Conservation (phyloP, 2,329 filamentous ascomycete genomes). For the Paecilomyces sp. region DNA sequence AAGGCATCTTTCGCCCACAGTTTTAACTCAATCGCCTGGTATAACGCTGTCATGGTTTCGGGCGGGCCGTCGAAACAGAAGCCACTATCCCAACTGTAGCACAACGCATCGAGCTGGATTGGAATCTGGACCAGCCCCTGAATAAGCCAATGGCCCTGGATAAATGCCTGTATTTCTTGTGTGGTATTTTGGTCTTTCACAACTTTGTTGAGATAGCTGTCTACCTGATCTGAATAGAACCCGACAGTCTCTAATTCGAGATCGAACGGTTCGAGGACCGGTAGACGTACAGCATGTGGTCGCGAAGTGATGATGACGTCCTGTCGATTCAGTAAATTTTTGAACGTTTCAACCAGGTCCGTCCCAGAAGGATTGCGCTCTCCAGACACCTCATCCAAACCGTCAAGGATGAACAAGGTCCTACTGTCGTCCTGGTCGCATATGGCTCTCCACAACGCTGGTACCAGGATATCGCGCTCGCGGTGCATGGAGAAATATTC, state of each 20-base stretch:
- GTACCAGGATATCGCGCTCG: not conserved
- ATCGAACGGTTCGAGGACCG: constrained; percentile 12
- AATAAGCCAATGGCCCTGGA: constrained; percentile 25
- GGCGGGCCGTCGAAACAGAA: constrained; percentile 3
- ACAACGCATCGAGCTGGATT: constrained; percentile 40
- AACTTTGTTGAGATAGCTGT: constrained; percentile 22
- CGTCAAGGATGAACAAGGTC: constrained; percentile 20
- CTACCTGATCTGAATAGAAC: constrained; percentile 30
- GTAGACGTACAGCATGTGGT: constrained; percentile 16
- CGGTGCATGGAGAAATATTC: not conserved
- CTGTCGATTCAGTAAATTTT: constrained; percentile 21
- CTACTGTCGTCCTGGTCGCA: not conserved
- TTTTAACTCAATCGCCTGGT: constrained; percentile 9
- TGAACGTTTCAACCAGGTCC: constrained; percentile 16
- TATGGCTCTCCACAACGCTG: not conserved
- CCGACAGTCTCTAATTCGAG: constrained; percentile 36
- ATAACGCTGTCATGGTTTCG: constrained; percentile 31
- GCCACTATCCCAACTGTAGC: constrained; percentile 27
- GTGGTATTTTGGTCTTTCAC: constrained; percentile 1
- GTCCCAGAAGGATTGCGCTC: constrained; percentile 6
- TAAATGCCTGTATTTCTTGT: constrained; percentile 23
- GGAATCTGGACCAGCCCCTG: constrained; percentile 36
- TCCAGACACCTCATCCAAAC: constrained; percentile 35
- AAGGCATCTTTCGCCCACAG: constrained; percentile 35
- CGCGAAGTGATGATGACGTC: constrained; percentile 38